Evolutionary conservation across 208 protist species (phyloP).

Genomic region (Naegleria gruberi): DNA sequence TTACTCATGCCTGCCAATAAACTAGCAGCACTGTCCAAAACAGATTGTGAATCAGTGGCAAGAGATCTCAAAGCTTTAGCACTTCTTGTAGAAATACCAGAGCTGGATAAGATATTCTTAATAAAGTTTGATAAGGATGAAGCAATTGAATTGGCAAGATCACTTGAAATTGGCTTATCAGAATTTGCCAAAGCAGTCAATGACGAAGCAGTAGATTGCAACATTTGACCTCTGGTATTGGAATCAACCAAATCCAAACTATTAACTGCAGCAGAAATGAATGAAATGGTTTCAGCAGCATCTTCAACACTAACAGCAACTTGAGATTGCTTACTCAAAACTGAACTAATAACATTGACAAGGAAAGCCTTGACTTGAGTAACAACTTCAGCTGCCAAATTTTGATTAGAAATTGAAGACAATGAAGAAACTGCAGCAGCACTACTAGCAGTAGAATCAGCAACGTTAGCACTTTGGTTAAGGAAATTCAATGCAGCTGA

Average conservation of each 20-base stretch:
- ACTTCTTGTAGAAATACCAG: neutral
- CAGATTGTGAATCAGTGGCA: neutral
- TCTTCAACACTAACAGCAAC: neutral
- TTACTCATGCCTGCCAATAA: neutral
- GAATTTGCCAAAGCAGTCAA: neutral
- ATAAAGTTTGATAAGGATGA: neutral
- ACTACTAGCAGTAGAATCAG: neutral
- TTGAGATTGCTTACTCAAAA: neutral
- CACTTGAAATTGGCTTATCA: neutral
- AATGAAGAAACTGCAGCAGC: neutral
- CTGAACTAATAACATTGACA: neutral
- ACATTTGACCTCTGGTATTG: neutral
- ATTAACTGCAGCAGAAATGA: neutral
- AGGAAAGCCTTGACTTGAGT: neutral
- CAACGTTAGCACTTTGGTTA: neutral
- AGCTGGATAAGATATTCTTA: neutral
- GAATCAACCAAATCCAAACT: neutral
- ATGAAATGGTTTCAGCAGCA: neutral
- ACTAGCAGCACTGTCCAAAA: neutral
- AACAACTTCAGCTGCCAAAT: neutral
- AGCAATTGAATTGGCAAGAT: neutral
- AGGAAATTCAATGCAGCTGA: neutral
- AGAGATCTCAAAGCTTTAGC: too few relatives aligned
- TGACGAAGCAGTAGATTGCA: neutral
- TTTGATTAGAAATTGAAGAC: neutral